Percentiles rank a stretch among this genome's conserved stretches.
Conservation (phyloP, 495 filamentous ascomycete species). For the Tuber microsphaerosporum region DNA sequence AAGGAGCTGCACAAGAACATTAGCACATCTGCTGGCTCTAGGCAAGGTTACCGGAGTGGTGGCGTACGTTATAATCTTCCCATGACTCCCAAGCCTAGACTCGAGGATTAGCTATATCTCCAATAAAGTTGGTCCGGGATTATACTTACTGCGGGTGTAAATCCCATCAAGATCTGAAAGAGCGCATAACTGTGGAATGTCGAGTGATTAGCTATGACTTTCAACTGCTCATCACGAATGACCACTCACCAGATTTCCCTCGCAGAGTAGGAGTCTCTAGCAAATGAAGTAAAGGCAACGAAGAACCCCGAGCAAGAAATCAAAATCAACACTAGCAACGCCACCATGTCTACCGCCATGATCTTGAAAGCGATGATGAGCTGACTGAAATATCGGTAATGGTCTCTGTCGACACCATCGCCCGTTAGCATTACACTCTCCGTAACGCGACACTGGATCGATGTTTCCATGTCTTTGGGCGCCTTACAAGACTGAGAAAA, state of each 20-base stretch:
- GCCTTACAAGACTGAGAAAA: slow-evolving; percentile 67
- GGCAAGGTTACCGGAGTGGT: not conserved
- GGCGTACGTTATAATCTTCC: slow-evolving; percentile 62
- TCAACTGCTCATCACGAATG: not conserved
- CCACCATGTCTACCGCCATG: too few relatives aligned
- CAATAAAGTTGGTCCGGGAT: not conserved
- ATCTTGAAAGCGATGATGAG: too few relatives aligned
- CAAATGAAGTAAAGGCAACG: too few relatives aligned
- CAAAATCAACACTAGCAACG: too few relatives aligned
- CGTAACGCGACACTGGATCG: too few relatives aligned
- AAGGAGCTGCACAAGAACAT: slow-evolving; percentile 43
- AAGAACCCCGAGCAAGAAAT: too few relatives aligned
- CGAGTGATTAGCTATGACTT: slow-evolving; percentile 27
- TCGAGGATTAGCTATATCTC: not conserved
- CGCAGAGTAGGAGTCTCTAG: too few relatives aligned
- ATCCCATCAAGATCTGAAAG: slow-evolving; percentile 82
- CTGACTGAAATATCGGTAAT: too few relatives aligned
- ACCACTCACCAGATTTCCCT: too few relatives aligned
- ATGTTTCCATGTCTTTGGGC: not conserved
- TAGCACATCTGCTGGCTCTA: not conserved
- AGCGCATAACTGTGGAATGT: slow-evolving; percentile 45
- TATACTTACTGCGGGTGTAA: slow-evolving; percentile 61
- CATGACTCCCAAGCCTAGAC: slow-evolving; percentile 50
- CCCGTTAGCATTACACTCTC: too few relatives aligned
- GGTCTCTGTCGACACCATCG: too few relatives aligned